Evolutionary conservation across 1,284 basidiomycete genomes (phyloP).

Genomic region (Irpex sp.): DNA sequence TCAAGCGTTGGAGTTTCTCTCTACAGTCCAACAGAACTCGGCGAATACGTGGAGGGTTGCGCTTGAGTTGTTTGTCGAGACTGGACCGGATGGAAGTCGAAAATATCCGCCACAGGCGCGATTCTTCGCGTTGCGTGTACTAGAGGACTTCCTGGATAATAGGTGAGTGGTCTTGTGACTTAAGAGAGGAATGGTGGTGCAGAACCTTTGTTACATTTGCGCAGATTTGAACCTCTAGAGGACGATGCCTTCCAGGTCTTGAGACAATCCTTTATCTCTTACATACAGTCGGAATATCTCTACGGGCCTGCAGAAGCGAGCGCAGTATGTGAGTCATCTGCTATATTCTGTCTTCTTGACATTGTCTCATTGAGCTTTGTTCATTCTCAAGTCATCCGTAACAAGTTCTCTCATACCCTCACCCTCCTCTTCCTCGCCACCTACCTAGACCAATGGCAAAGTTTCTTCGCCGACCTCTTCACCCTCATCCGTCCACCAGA

Average conservation of each 20-base stretch:
- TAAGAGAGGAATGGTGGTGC: neutral
- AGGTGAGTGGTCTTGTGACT: constrained; percentile 48
- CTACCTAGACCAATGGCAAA: constrained; percentile 81
- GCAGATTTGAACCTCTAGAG: constrained; percentile 68
- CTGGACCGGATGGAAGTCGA: constrained; percentile 49
- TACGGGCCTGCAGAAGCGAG: constrained; percentile 71
- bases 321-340: constrained; percentile 57
- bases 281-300: constrained; percentile 80
- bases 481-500: constrained; percentile 63
- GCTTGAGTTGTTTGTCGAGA: constrained; percentile 69
- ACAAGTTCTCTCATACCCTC: constrained; percentile 98
- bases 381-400: constrained; percentile 68
- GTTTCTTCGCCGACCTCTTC: constrained; percentile 80
- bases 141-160: constrained; percentile 85
- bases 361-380: neutral
- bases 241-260: constrained; percentile 66
- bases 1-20: constrained; percentile 80
- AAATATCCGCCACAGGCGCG: constrained; percentile 75
- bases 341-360: no score
- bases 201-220: constrained; percentile 3
- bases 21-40: constrained; percentile 73
- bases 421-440: constrained; percentile 92
- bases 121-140: constrained; percentile 81
- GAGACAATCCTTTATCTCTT: constrained; percentile 66
- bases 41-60: constrained; percentile 77